Conservation (phyloP, 208 protist genomes). For the Wallacemonas sp. region DNA sequence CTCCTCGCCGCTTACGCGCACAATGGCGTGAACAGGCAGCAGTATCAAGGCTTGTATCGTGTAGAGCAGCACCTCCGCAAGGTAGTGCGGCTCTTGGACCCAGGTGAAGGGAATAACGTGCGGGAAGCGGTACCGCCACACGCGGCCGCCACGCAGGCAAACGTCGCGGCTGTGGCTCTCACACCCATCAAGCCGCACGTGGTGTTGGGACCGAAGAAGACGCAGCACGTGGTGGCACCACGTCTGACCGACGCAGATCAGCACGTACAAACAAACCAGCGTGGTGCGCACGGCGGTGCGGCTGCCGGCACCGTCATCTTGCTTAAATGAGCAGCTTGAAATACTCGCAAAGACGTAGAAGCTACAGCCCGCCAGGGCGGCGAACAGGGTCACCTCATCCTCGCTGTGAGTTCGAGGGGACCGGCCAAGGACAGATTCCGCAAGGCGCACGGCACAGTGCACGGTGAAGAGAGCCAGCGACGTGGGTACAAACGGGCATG, state of each 20-base stretch:
- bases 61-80: conserved; percentile 75
- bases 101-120: conserved; percentile 26
- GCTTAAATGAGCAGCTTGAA: conserved; percentile 19
- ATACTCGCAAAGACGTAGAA: conserved; percentile 76
- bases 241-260: conserved; percentile 56
- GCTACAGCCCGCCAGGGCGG: conserved; percentile 51
- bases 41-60: conserved; percentile 22
- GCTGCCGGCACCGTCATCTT: not conserved
- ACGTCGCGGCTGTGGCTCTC: not conserved
- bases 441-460: conserved; percentile 63
- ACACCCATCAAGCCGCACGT: too few relatives aligned
- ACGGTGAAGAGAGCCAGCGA: conserved; percentile 49
- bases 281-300: not conserved
- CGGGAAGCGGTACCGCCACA: conserved; percentile 39
- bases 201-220: conserved; percentile 7
- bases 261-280: conserved; percentile 25
- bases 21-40: not conserved
- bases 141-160: not conserved
- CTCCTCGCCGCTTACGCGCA: too few relatives aligned
- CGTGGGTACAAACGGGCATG: not conserved
- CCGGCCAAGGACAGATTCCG: conserved; percentile 62
- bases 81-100: conserved; percentile 80
- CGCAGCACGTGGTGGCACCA: conserved; percentile 51
- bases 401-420: conserved; percentile 23
- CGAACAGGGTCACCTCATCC: conserved; percentile 74